Evolutionary conservation across 257 asterid species (phyloP).

Genomic region (Petrea volubilis): DNA sequence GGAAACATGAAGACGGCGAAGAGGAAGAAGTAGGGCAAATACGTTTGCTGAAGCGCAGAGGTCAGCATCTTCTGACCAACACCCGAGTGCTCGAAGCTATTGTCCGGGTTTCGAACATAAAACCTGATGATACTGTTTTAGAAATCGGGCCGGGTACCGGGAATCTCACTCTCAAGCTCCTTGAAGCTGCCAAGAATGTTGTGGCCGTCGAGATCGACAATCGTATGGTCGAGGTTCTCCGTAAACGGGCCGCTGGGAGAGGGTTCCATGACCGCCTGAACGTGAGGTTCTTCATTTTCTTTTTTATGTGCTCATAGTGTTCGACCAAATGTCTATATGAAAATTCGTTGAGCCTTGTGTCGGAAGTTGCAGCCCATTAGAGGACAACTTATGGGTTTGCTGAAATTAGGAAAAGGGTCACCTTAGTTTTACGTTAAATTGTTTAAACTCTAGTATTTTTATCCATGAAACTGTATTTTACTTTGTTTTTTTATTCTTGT

Average conservation of each 20-base stretch:
- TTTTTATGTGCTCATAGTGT: conserved; percentile 23
- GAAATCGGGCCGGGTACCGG: conserved; percentile 99
- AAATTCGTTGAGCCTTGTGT: background rate
- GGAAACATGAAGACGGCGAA: conserved; percentile 7
- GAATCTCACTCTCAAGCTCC: conserved; percentile 86
- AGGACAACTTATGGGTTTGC: background rate
- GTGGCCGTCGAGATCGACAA: conserved; percentile 77
- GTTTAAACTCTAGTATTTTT: background rate
- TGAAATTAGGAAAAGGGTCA: background rate
- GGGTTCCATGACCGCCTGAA: conserved; percentile 57
- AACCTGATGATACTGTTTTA: conserved; percentile 71
- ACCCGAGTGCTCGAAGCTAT: conserved; percentile 69
- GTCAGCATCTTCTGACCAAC: conserved; percentile 89
- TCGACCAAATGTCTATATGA: conserved; percentile 48
- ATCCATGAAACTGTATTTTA: background rate
- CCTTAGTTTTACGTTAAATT: background rate
- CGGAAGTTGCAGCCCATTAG: background rate
- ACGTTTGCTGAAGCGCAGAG: conserved; percentile 72
- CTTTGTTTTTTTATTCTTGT: background rate
- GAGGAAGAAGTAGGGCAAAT: conserved; percentile 34
- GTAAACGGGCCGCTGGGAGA: conserved; percentile 55
- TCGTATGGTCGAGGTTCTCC: conserved; percentile 77
- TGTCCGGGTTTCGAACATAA: conserved; percentile 59
- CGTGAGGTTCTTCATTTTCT: conserved; percentile 40
- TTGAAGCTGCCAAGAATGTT: conserved; percentile 67